Evolutionary conservation across 2,329 filamentous ascomycete species (phyloP), one percentile per base, ranked within the genome.

Genomic region (Penicillium sp.): DNA sequence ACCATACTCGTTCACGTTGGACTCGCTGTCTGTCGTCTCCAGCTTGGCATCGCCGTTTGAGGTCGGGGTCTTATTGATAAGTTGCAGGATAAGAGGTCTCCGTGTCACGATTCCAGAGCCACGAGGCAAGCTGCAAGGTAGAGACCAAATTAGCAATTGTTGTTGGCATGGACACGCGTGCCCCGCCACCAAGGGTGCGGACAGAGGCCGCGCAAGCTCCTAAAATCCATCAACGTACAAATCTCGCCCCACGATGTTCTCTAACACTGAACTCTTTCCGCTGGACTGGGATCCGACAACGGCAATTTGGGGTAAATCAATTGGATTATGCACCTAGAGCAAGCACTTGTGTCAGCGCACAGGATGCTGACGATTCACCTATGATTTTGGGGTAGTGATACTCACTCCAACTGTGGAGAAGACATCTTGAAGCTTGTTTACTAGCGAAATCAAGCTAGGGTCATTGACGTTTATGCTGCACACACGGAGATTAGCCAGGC

Each of bases 361-460:
- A 43, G 45, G 51, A 55, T 9, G 11, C 39, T 51, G 35, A 59
- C 23, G 39, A 56, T 55, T 40, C 38, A 35, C 30, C 34, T 7
- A 48, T 16, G 40, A 41, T 9, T 3, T 26, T 23, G 11, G 27
- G 47, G 23, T 13, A 34, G n/a, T 13, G 38, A 44, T 26, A 82
- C 85, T 64, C 80, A 88, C 85, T 67, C 94, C 94, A 66, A 99
- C 94, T 39, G 94, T 97, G 59, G 93, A 88, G 74, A 99, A 99
- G 66, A 99, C 94, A 90, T 99, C 94, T 75, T 99, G 94, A 44
- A 99, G 87, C 81, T 96, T 97, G 82, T 99, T 99, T 74, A 99
- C 94, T 67, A 97, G 88, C 30, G 85, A 87, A 67, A 88, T 88
- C 66, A 88, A 79, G 61, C 80, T 80, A 26, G 85, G 85, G 67